Percentiles rank a stretch among this genome's conserved stretches.
Conservation (phyloP, 1,139 yeast genomes). For the Yamadazyma dendronema region DNA sequence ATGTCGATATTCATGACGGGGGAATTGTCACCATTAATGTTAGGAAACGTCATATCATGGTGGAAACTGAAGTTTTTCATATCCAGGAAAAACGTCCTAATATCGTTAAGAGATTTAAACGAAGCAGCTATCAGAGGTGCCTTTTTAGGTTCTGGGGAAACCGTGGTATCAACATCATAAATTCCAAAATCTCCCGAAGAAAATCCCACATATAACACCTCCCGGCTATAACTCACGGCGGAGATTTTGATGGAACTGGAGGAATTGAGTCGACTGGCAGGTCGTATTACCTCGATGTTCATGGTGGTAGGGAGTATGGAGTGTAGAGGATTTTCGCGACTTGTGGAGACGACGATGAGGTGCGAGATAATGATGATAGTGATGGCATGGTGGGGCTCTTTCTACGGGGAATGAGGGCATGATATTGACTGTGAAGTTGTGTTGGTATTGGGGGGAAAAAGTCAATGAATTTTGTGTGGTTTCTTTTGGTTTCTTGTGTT, state of each 20-base stretch:
- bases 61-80: constrained; percentile 18
- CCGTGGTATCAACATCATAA: constrained; percentile 18
- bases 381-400: too few species aligned
- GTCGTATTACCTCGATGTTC: constrained; percentile 20
- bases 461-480: too few species aligned
- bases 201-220: constrained; percentile 32
- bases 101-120: constrained; percentile 29
- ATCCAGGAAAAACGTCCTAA: constrained; percentile 23
- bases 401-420: too few species aligned
- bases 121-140: constrained; percentile 18
- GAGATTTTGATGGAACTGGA: constrained; percentile 20
- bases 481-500: too few species aligned
- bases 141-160: constrained; percentile 10
- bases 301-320: constrained; percentile 11
- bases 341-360: not conserved
- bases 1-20: constrained; percentile 13
- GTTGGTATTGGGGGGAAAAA: too few species aligned
- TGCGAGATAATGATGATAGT: too few species aligned
- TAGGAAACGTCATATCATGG: constrained; percentile 15
- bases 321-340: not conserved
- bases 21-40: constrained; percentile 15
- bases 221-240: constrained; percentile 21
- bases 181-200: constrained; percentile 36
- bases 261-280: constrained; percentile 16
- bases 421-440: too few species aligned